These are phyloP conservation scores for Parafenestella ontariensis DNA, from an alignment of 2,329 filamentous ascomycete species.

Conservation along the genomic window DNA sequence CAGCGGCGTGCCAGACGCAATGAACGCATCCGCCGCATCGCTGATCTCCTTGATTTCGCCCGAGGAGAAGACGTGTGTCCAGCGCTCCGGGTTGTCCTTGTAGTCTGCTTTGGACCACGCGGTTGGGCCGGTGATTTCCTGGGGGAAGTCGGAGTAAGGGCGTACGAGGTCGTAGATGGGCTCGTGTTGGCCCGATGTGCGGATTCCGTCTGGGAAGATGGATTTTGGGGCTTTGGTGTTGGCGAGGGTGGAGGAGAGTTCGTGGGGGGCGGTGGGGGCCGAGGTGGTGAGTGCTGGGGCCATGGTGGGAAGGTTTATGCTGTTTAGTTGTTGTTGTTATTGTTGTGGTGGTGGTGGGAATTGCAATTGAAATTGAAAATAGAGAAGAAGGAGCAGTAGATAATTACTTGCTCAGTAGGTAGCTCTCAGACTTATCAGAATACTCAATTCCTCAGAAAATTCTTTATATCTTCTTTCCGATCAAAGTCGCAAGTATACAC, in stretches of 20 bases:
- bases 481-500: neutral
- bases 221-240: slow-evolving; percentile 49
- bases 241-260: slow-evolving; percentile 35
- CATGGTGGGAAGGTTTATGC: slow-evolving; percentile 31
- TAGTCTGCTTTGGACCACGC: slow-evolving; percentile 76
- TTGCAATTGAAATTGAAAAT: neutral
- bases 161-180: slow-evolving; percentile 71
- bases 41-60: slow-evolving; percentile 73
- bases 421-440: neutral
- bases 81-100: slow-evolving; percentile 67
- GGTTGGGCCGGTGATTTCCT: slow-evolving; percentile 72
- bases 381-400: neutral
- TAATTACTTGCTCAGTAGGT: neutral
- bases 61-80: slow-evolving; percentile 73
- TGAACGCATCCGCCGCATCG: slow-evolving; percentile 71
- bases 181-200: slow-evolving; percentile 74
- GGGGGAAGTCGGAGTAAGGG: slow-evolving; percentile 74
- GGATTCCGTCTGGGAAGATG: slow-evolving; percentile 70
- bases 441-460: no score
- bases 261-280: slow-evolving; percentile 48
- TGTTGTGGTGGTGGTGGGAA: no score
- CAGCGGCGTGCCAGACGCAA: slow-evolving; percentile 68
- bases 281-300: slow-evolving; percentile 51
- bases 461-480: no score
- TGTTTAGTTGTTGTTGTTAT: no score